Evolutionary conservation across 192 early-diverging fungal genomes (phyloP).

Genomic region (Phlyctochytrium bullatum): DNA sequence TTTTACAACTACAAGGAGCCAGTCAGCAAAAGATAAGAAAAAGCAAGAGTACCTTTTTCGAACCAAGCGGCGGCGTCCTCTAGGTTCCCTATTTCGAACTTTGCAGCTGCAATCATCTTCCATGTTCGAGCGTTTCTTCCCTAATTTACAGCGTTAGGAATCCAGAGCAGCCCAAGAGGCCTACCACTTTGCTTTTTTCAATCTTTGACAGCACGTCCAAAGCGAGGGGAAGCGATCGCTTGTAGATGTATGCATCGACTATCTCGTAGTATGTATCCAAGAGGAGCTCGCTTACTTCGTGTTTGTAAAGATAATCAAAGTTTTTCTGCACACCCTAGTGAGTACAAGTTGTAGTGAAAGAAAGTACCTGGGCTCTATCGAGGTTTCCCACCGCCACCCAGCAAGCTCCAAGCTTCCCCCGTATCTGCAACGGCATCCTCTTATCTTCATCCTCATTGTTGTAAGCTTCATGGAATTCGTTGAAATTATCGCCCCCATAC

Average conservation of each 20-base stretch:
- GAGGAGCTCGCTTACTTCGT: slow-evolving; percentile 47
- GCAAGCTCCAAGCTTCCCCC: slow-evolving; percentile 80
- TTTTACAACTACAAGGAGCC: slow-evolving; percentile 46
- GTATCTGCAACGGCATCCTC: slow-evolving; percentile 73
- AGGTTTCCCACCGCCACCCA: slow-evolving; percentile 67
- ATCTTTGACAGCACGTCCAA: slow-evolving; percentile 44
- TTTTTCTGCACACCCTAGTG: slow-evolving; percentile 47
- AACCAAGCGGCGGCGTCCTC: slow-evolving; percentile 53
- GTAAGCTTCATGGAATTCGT: slow-evolving; percentile 3
- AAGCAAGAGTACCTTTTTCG: slow-evolving; percentile 27
- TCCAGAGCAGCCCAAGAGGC: too few species aligned
- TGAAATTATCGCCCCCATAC: slow-evolving; percentile 4
- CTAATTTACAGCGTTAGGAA: too few species aligned
- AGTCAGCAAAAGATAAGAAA: background rate
- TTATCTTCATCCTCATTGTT: too few species aligned
- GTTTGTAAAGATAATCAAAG: slow-evolving; percentile 59
- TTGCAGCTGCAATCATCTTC: slow-evolving; percentile 59
- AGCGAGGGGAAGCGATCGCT: slow-evolving; percentile 60
- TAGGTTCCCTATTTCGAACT: slow-evolving; percentile 55
- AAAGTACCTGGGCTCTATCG: slow-evolving; percentile 62
- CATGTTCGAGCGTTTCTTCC: slow-evolving; percentile 33
- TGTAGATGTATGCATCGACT: slow-evolving; percentile 68
- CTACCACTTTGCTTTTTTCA: slow-evolving; percentile 30
- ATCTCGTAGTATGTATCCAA: slow-evolving; percentile 73
- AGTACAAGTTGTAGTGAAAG: background rate